Conservation (phyloP, 1,284 basidiomycete genomes). For the Fomitopsis betulina region DNA sequence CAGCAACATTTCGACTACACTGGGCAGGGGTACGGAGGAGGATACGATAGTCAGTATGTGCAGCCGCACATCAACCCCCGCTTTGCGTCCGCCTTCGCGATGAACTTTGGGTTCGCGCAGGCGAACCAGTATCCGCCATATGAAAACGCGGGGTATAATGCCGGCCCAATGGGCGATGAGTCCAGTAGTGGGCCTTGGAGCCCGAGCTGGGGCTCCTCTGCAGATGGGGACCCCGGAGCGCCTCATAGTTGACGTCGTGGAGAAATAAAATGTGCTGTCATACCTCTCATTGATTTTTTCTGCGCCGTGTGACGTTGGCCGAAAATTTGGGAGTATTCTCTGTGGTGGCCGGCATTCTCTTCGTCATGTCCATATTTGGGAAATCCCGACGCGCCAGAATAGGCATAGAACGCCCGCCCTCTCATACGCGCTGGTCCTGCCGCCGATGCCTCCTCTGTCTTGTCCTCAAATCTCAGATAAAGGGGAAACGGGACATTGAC, state of each 20-base stretch:
- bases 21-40: slow-evolving; percentile 1
- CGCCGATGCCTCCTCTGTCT: background rate
- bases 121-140: slow-evolving; percentile 13
- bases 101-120: slow-evolving; percentile 28
- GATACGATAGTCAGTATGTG: slow-evolving; percentile 40
- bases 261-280: background rate
- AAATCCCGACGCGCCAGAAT: background rate
- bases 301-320: background rate
- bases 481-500: background rate
- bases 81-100: slow-evolving; percentile 55
- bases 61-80: slow-evolving; percentile 82
- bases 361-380: background rate
- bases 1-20: slow-evolving; percentile 13
- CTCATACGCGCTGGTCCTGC: background rate
- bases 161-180: slow-evolving; percentile 1
- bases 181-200: slow-evolving; percentile 4
- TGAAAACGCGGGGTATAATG: slow-evolving; percentile 6
- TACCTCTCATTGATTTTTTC: background rate
- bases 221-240: background rate
- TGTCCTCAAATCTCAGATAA: background rate
- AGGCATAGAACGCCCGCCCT: background rate
- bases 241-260: background rate
- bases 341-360: background rate
- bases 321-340: too few species aligned
- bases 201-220: slow-evolving; percentile 7